These are phyloP conservation scores for Heterobasidion annosum DNA, from an alignment of 1,284 basidiomycete species.

Conservation along the genomic window DNA sequence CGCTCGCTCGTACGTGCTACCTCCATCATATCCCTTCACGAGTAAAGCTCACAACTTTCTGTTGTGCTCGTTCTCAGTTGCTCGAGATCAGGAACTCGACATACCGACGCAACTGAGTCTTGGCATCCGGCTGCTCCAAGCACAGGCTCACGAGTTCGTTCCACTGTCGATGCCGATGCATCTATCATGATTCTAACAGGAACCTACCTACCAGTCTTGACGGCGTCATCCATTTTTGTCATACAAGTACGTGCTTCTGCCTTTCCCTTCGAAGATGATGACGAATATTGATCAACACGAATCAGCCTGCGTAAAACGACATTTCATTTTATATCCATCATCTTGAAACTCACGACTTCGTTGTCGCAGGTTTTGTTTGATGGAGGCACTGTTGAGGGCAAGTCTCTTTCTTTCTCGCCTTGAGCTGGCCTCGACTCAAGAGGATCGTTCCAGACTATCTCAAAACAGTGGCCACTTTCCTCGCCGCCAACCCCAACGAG, in stretches of 20 bases:
- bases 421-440: background rate
- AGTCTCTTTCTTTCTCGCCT: background rate
- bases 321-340: background rate
- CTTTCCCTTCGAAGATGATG: constrained; percentile 12
- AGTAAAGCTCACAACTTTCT: too few species aligned
- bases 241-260: constrained; percentile 35
- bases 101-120: constrained; percentile 51
- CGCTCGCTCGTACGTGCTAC: constrained; percentile 31
- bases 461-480: constrained; percentile 50
- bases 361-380: constrained; percentile 38
- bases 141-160: constrained; percentile 47
- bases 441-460: constrained; percentile 37
- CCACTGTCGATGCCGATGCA: background rate
- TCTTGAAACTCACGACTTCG: constrained; percentile 7
- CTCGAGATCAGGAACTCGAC: constrained; percentile 53
- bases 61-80: constrained; percentile 23
- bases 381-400: constrained; percentile 44
- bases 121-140: constrained; percentile 67
- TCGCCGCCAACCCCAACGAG: constrained; percentile 66
- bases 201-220: constrained; percentile 10
- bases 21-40: background rate
- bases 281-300: background rate
- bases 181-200: constrained; percentile 7
- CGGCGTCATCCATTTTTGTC: constrained; percentile 53
- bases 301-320: constrained; percentile 15